These are phyloP conservation scores for Microsporum ferrugineum DNA, from an alignment of 2,329 filamentous ascomycete species.

Conservation along the genomic window DNA sequence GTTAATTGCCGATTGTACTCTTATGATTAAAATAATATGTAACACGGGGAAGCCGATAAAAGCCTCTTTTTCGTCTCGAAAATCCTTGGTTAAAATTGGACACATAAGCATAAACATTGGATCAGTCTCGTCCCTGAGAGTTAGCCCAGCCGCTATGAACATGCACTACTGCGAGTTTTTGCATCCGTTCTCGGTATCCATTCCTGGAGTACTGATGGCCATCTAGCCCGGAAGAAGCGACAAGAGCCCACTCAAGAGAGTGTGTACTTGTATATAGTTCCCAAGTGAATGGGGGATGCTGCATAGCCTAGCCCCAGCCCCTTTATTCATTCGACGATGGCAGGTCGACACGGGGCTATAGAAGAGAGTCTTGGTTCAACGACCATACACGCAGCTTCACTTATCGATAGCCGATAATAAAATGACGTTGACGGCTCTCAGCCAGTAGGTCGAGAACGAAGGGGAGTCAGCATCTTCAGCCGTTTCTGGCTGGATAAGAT, in stretches of 20 bases:
- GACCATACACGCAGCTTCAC: background rate
- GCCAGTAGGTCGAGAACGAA: background rate
- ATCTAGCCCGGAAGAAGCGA: background rate
- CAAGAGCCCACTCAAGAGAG: background rate
- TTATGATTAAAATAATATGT: background rate
- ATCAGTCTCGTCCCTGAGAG: background rate
- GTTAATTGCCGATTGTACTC: background rate
- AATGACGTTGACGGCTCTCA: background rate
- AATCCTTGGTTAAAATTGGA: background rate
- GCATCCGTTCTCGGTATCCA: background rate
- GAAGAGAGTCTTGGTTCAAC: background rate
- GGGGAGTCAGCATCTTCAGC: background rate
- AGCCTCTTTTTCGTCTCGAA: background rate
- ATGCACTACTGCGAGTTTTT: background rate
- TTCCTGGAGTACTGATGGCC: background rate
- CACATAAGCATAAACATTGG: background rate
- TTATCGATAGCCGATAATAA: background rate
- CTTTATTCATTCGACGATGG: background rate
- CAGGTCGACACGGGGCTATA: background rate
- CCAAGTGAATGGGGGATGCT: background rate
- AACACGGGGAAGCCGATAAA: background rate
- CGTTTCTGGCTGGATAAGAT: background rate
- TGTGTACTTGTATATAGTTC: background rate
- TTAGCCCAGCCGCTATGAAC: background rate
- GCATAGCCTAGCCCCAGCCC: background rate